Percentiles rank a stretch among this genome's conserved stretches.
Conservation (phyloP, 2,329 filamentous ascomycete genomes). For the Zymoseptoria passerinii region DNA sequence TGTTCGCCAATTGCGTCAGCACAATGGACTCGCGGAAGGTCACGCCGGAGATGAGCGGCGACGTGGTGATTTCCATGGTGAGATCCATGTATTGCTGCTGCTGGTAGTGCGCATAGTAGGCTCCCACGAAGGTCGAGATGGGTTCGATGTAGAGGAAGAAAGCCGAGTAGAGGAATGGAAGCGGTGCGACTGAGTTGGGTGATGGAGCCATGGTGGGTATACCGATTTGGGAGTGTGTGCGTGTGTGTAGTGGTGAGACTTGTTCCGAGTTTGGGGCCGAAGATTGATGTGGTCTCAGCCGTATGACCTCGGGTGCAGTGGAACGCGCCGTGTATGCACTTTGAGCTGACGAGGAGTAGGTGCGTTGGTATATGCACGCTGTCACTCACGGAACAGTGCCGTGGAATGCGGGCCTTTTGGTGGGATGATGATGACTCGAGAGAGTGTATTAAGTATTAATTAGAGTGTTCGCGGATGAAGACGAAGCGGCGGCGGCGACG, state of each 20-base stretch:
- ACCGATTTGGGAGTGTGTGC: neutral
- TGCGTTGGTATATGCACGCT: neutral
- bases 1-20: constrained; percentile 66
- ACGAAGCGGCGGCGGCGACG: neutral
- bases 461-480: neutral
- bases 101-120: constrained; percentile 45
- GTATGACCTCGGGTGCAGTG: neutral
- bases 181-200: constrained; percentile 15
- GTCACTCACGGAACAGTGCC: neutral
- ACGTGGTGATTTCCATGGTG: constrained; percentile 45
- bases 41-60: constrained; percentile 37
- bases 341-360: neutral
- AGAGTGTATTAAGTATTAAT: no score
- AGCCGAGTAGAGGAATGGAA: constrained; percentile 56
- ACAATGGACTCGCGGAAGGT: constrained; percentile 53
- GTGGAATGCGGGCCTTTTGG: neutral
- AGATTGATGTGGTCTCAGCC: neutral
- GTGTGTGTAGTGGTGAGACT: neutral
- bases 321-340: neutral
- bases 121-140: constrained; percentile 45
- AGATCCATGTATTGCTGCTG: constrained; percentile 54
- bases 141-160: constrained; percentile 72
- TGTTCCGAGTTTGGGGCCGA: neutral
- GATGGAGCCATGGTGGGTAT: neutral
- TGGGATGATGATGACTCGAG: neutral